These are phyloP conservation scores for Apiospora hydei DNA, from an alignment of 2,329 filamentous ascomycete genomes.

Conservation along the genomic window DNA sequence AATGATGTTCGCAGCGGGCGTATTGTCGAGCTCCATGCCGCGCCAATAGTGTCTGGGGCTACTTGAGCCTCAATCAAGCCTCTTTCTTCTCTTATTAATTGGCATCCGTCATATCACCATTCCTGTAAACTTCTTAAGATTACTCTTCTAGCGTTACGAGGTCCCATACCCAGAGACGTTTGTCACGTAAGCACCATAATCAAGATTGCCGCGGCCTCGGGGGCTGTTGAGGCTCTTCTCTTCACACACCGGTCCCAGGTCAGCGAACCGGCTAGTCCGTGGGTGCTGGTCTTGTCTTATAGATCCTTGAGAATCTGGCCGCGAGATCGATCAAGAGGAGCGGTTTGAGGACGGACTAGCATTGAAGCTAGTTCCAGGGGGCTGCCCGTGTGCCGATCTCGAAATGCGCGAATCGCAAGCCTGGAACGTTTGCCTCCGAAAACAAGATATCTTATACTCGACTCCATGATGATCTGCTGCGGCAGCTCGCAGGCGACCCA, in stretches of 20 bases:
- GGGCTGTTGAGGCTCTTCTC: constrained; percentile 9
- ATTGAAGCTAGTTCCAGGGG: neutral
- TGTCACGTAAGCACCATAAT: constrained; percentile 11
- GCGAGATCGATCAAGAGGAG: neutral
- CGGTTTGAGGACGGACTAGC: neutral
- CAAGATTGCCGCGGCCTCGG: neutral
- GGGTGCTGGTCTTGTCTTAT: no score
- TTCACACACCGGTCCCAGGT: neutral
- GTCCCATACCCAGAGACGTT: neutral
- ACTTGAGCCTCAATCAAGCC: constrained; percentile 5
- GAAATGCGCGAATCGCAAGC: constrained; percentile 3
- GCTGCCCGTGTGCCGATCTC: constrained; percentile 2
- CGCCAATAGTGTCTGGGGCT: neutral
- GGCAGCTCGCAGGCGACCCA: constrained; percentile 4
- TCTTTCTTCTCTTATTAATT: neutral
- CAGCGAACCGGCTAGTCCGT: neutral
- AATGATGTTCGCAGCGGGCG: neutral
- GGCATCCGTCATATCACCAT: neutral
- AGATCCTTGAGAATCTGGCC: constrained; percentile 7
- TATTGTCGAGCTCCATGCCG: neutral
- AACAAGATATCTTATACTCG: constrained; percentile 1
- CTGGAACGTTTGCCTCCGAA: constrained; percentile 4
- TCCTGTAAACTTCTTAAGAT: no score
- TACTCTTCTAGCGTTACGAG: neutral
- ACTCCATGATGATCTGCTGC: neutral